Base-by-base conservation (phyloP, 129 eudicot species). In the Oenanthe sinensis region DNA sequence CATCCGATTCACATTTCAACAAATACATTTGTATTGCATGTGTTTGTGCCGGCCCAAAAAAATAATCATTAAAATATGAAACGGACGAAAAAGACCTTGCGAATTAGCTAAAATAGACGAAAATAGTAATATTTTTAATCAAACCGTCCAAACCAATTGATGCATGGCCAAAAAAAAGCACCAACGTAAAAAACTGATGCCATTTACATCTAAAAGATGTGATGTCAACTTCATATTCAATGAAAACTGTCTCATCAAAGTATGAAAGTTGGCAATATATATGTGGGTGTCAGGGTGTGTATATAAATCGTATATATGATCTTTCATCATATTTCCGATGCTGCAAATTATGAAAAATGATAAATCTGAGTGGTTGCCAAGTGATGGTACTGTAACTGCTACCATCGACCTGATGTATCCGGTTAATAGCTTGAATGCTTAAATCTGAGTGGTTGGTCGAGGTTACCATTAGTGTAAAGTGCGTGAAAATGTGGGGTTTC, bases 241-340 rank as follows among this genome's bases (percentile, higher is more conserved):
- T 65, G 71, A 65, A 65, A 65, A 65, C 71, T 65, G 71, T 65
- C 39, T 12, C 16, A 28, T 65, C 71, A 65, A 45, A 58, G 30
- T 58, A n/a, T 58, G 30, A 58, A 58, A 58, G 13, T 58, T n/a
- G 65, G 30, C 14, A 22, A n/a, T 58, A 58, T 46, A 12, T 10
- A 10, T 46, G 30, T 24, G 28, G 65, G 30, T 58, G 12, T 46
- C 30, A 10, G 28, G 65, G 30, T 58, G 12, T 22, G 65, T 58
- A 24, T 22, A 33, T 33, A 33, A 0, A 54, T 54, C 26, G n/a
- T 8, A n/a, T 58, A 52, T 17, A 50, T 49, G 54, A 49, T 58
- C 12, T 60, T 60, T 24, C 68, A 39, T 54, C 62, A 24, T 26
- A 65, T 65, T 65, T 65, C 71, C 71, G 28, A 26, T 65, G 71